Base-by-base conservation (phyloP, 169 alveolate genomes). In the Eimeria acervulina region DNA sequence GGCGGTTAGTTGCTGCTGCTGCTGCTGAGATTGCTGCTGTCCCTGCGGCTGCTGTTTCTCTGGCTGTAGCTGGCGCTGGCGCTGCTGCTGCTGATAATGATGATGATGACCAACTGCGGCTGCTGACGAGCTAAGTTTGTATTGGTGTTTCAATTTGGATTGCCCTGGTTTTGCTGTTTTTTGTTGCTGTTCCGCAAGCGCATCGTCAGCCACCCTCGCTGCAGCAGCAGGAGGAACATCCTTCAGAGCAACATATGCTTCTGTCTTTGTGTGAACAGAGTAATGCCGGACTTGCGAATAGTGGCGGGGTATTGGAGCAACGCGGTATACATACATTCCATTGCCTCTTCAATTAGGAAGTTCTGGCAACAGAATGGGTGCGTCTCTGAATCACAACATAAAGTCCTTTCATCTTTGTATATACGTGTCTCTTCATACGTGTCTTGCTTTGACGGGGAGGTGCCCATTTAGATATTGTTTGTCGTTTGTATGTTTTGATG, bases 221-320 rank as follows among this genome's bases (percentile, higher is more conserved):
- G 81, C 81, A 70, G 4, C 81, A 70, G 81, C 81, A 31, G 47
- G 19, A 17, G 59, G 28, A 38, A 61, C 87, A 17, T 23, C 87
- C 26, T 36, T 59, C 87, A 28, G 63, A 7, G 87, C 87, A 33
- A 28, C 52, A 42, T 28, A 76, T 33, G 23, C 10, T 8, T 15
- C 21, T 85, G 83, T 19, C 19, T 13, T 51, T 51, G 42, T n/a
- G 74, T 12, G 4, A 31, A 66, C 72, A 93, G 96, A 23, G 93
- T 93, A 8, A 93, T 93, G 96, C 98, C 98, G 15, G 97, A 97
- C 61, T 40, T 97, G 47, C 95, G 98, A 66, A 70, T 97, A 70
- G 83, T 97, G 59, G 87, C 95, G 38, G 98, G 98, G 36, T 97
- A 97, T 76, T 95, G 96, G 72, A 90, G 95, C 80, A 91, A 97